These are phyloP conservation scores for Pisolithus albus DNA, from an alignment of 768 basidiomycete genomes.

Conservation along the genomic window DNA sequence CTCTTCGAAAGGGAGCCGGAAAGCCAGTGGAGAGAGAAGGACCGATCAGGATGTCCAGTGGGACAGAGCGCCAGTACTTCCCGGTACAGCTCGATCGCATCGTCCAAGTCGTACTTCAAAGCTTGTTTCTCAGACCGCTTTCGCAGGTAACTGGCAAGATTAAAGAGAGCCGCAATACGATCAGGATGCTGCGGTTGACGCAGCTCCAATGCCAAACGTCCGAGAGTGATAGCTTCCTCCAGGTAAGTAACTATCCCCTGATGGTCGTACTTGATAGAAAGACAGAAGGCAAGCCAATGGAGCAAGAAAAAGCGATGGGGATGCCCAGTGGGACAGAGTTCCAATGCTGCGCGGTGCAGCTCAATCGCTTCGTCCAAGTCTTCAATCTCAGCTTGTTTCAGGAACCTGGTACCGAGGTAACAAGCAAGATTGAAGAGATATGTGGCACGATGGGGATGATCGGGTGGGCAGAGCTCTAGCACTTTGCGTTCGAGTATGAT, in stretches of 20 bases:
- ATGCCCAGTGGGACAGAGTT: background rate
- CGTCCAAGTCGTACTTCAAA: background rate
- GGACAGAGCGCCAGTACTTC: background rate
- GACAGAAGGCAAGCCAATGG: background rate
- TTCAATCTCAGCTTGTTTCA: background rate
- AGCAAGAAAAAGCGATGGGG: background rate
- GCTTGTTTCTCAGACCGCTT: background rate
- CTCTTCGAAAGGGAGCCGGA: background rate
- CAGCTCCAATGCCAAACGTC: background rate
- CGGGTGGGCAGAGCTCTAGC: background rate
- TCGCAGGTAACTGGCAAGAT: slow-evolving; percentile 34
- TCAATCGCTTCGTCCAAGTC: background rate
- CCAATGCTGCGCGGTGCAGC: background rate
- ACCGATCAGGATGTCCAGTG: background rate
- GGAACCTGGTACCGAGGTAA: background rate
- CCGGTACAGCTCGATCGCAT: background rate
- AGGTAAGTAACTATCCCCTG: background rate
- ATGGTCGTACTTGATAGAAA: background rate
- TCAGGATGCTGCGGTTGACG: slow-evolving; percentile 21
- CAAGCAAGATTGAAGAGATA: background rate
- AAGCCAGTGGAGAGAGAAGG: background rate
- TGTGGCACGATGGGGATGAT: background rate
- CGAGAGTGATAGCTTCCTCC: background rate
- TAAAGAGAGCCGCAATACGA: slow-evolving; percentile 53
- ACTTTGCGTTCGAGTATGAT: background rate